These are phyloP conservation scores for Naegleria gruberi DNA, from an alignment of 208 protist genomes.

Conservation along the genomic window DNA sequence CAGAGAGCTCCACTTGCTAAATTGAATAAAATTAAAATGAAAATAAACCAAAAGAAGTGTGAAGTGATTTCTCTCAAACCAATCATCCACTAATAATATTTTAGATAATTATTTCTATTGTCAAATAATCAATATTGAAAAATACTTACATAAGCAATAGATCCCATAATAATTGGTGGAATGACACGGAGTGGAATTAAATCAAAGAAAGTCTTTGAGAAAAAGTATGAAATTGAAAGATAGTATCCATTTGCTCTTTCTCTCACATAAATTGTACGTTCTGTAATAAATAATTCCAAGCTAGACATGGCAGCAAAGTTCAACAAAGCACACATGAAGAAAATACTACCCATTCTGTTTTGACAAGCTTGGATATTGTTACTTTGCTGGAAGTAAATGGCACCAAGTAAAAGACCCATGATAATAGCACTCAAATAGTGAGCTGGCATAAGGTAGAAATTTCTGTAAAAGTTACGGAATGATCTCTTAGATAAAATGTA, in stretches of 20 bases:
- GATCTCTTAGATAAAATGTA: neutral
- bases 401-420: neutral
- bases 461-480: conserved; percentile 9
- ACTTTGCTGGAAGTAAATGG: neutral
- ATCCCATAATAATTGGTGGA: conserved; percentile 62
- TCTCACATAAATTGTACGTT: conserved; percentile 70
- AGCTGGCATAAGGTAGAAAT: conserved; percentile 14
- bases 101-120: too few species aligned
- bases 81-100: conserved; percentile 6
- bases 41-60: conserved; percentile 10
- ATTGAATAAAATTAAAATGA: conserved; percentile 17
- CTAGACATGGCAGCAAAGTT: conserved; percentile 69
- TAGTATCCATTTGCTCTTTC: conserved; percentile 78
- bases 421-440: neutral
- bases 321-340: conserved; percentile 69
- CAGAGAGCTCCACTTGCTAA: neutral
- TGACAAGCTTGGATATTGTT: conserved; percentile 30
- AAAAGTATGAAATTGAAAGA: conserved; percentile 64
- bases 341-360: conserved; percentile 69
- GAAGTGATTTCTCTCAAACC: neutral
- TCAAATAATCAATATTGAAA: neutral
- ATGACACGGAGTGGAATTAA: conserved; percentile 70
- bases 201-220: conserved; percentile 75
- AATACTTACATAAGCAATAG: conserved; percentile 33
- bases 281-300: conserved; percentile 68